Evolutionary conservation across 2,329 filamentous ascomycete genomes (phyloP).

Genomic region (Huntiella moniliformis): DNA sequence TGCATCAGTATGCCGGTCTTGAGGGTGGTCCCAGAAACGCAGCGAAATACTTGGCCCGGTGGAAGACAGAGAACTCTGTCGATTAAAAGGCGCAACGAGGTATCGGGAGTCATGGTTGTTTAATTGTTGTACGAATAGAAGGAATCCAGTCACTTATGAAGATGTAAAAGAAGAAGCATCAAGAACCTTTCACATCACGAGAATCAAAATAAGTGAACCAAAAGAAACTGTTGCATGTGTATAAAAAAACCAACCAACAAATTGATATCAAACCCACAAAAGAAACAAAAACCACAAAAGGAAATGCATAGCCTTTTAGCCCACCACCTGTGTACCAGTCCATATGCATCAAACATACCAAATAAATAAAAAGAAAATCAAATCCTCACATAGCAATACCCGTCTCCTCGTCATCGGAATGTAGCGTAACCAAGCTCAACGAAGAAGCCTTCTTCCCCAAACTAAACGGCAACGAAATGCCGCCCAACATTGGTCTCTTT

Average conservation of each 20-base stretch:
- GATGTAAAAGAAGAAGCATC: neutral
- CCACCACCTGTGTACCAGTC: neutral
- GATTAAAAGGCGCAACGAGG: constrained; percentile 22
- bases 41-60: constrained; percentile 41
- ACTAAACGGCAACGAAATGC: constrained; percentile 56
- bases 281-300: neutral
- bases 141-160: neutral
- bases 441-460: constrained; percentile 44
- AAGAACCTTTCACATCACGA: neutral
- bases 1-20: constrained; percentile 34
- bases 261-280: neutral
- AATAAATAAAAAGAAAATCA: neutral
- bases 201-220: neutral
- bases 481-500: constrained; percentile 47
- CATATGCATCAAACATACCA: no score
- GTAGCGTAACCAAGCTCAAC: constrained; percentile 52
- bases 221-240: neutral
- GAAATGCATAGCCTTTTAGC: neutral
- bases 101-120: neutral
- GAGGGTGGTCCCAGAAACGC: constrained; percentile 39
- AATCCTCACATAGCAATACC: neutral
- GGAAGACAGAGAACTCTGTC: constrained; percentile 49
- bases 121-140: neutral
- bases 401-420: constrained; percentile 21
- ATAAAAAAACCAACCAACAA: neutral